phyloP scores from a whole-genome alignment of 78 protist species.

The Dictyostelium capitatum region DNA sequence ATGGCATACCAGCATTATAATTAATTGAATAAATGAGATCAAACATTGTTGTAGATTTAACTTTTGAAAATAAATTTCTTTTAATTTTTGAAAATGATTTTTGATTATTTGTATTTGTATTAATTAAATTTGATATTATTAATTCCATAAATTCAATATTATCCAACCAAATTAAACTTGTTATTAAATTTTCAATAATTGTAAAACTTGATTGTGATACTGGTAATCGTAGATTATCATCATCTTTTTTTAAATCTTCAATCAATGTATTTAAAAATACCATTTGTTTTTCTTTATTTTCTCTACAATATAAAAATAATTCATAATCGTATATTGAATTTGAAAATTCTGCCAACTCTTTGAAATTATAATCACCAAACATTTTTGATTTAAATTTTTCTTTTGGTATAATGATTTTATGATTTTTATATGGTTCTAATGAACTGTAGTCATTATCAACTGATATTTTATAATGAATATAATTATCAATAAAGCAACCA shows the following conservation, averaged over 20 bases:
- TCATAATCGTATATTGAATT: background rate
- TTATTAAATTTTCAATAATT: background rate
- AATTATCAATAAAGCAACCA: conserved; percentile 1
- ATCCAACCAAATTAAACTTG: background rate
- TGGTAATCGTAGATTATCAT: background rate
- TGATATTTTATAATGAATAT: background rate
- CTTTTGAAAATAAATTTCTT: background rate
- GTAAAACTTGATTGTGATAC: background rate
- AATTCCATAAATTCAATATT: background rate
- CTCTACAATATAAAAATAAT: background rate
- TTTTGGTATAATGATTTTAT: background rate
- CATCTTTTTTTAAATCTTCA: background rate
- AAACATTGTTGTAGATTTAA: background rate
- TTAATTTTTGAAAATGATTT: background rate
- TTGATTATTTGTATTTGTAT: too few relatives aligned
- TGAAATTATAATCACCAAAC: background rate
- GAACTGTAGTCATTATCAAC: background rate
- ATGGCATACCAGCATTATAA: background rate
- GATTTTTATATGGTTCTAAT: background rate
- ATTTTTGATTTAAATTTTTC: background rate
- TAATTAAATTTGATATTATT: background rate
- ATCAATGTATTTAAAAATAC: background rate
- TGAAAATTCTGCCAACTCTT: background rate
- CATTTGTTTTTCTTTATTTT: background rate
- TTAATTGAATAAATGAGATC: background rate